These are phyloP conservation scores for Scleroderma citrinum DNA, from an alignment of 768 basidiomycete genomes.

Conservation along the genomic window DNA sequence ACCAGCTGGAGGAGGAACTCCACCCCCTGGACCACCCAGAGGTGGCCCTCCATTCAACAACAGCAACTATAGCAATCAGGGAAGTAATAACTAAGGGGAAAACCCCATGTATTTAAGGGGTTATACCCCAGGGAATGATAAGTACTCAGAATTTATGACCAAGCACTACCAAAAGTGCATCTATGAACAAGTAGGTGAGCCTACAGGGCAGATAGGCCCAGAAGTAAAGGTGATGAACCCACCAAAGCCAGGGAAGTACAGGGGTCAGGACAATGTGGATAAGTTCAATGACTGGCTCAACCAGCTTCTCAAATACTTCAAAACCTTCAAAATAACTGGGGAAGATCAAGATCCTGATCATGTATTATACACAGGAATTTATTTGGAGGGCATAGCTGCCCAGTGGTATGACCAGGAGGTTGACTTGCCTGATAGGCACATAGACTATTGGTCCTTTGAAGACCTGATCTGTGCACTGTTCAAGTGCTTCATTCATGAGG, in stretches of 20 bases:
- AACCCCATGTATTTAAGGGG: neutral
- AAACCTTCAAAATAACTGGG: neutral
- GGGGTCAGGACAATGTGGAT: neutral
- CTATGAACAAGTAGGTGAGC: neutral
- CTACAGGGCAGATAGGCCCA: neutral
- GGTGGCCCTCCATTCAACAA: too few species aligned
- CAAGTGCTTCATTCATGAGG: neutral
- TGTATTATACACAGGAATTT: neutral
- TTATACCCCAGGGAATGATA: neutral
- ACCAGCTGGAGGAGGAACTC: too few species aligned
- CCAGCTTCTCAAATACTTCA: neutral
- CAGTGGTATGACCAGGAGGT: neutral
- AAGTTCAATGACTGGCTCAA: neutral
- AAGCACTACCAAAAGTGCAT: neutral
- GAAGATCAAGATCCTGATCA: neutral
- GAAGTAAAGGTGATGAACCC: neutral
- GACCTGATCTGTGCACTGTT: neutral
- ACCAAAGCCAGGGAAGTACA: neutral
- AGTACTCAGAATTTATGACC: neutral
- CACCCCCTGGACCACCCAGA: too few species aligned
- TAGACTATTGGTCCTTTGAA: neutral
- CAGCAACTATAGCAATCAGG: too few species aligned
- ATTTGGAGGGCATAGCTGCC: neutral
- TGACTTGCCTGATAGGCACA: neutral
- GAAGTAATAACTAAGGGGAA: neutral